Evolutionary conservation across 2,329 filamentous ascomycete species (phyloP).

Genomic region (Colletotrichum eremochloae): DNA sequence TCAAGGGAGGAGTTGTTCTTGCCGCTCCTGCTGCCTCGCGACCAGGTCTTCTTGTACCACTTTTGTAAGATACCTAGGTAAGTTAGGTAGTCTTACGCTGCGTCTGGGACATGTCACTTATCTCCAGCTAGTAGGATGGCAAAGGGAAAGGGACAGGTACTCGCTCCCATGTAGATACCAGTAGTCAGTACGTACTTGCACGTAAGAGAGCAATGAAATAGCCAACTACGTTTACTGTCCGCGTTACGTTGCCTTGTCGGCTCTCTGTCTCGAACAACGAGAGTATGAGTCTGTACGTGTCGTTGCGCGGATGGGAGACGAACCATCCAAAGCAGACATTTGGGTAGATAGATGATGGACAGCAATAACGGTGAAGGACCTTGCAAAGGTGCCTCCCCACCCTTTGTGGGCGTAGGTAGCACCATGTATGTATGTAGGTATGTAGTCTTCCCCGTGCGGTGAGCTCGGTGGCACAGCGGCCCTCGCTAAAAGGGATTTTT

Average conservation of each 20-base stretch:
- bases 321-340: not conserved
- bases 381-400: not conserved
- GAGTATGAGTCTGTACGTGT: slow-evolving; percentile 15
- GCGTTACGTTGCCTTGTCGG: slow-evolving; percentile 12
- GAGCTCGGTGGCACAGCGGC: not conserved
- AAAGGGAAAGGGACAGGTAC: not conserved
- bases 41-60: not conserved
- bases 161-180: too few relatives aligned
- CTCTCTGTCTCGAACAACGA: slow-evolving; percentile 24
- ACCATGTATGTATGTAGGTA: not conserved
- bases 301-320: slow-evolving; percentile 7
- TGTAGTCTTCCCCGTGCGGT: slow-evolving; percentile 6
- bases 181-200: not conserved
- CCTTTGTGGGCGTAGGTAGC: not conserved
- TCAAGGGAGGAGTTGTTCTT: slow-evolving; percentile 7
- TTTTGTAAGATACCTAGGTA: not conserved
- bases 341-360: not conserved
- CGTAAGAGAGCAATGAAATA: slow-evolving; percentile 24
- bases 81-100: not conserved
- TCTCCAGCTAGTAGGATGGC: not conserved
- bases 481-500: not conserved
- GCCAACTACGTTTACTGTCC: not conserved
- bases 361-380: not conserved
- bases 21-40: not conserved
- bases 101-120: not conserved